Conservation (phyloP, 257 asterid species). For the Nyctanthes arbortristis region DNA sequence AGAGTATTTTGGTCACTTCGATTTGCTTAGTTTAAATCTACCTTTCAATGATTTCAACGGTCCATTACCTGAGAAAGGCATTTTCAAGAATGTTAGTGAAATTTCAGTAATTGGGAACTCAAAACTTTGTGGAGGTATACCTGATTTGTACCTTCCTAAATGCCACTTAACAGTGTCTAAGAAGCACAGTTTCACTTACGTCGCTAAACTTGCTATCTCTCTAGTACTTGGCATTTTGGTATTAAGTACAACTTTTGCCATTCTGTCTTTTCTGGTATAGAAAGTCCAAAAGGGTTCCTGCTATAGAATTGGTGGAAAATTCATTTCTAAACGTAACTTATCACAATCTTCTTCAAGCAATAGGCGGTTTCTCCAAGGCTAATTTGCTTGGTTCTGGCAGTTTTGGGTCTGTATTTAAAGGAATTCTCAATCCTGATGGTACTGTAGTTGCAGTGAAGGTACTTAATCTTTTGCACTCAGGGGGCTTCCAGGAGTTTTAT, state of each 20-base stretch:
- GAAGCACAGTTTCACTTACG: conserved; percentile 7
- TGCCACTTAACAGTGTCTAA: conserved; percentile 13
- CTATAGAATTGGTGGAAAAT: not conserved
- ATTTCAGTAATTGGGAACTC: conserved; percentile 27
- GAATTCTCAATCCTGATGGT: conserved; percentile 20
- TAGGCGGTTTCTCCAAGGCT: conserved; percentile 28
- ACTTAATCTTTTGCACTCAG: conserved; percentile 21
- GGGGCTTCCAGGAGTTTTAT: conserved; percentile 28
- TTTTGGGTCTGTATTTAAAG: conserved; percentile 29
- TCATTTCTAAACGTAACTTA: conserved; percentile 25
- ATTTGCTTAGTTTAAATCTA: conserved; percentile 24
- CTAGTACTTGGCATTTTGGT: conserved; percentile 19
- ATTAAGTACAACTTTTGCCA: not conserved
- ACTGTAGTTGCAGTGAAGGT: conserved; percentile 33
- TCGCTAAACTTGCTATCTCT: conserved; percentile 16
- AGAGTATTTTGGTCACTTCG: conserved; percentile 7
- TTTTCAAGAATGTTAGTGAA: conserved; percentile 25
- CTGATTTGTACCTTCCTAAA: conserved; percentile 24
- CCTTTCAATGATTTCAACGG: conserved; percentile 27
- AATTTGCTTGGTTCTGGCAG: conserved; percentile 33
- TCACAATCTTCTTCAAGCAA: conserved; percentile 20
- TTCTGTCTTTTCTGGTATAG: conserved; percentile 3
- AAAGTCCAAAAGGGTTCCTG: not conserved
- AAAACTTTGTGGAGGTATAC: conserved; percentile 30
- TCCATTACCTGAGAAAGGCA: conserved; percentile 19